A percentile compares a stretch with the other conserved stretches of the same genome.
phyloP scores from a whole-genome alignment of 2,329 filamentous ascomycete genomes.

The Trichoderma sp. region DNA sequence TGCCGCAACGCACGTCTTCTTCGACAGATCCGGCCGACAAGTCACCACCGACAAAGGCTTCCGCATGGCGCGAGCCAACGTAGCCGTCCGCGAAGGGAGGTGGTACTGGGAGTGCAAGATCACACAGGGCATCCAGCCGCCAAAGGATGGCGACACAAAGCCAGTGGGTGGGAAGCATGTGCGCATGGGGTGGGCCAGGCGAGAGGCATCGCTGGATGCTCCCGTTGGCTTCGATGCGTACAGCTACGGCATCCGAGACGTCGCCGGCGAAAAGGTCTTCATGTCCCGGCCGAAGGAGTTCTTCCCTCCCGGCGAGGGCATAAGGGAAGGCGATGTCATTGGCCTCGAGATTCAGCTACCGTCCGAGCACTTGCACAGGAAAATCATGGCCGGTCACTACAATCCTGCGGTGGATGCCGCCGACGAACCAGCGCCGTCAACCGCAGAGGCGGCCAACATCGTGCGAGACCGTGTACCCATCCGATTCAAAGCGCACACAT shows the following conservation, averaged over 20 bases:
- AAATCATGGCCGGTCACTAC: conserved; percentile 83
- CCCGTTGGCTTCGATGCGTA: conserved; percentile 89
- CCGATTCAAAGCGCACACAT: conserved; percentile 88
- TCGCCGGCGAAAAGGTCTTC: conserved; percentile 87
- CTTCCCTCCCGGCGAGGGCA: conserved; percentile 74
- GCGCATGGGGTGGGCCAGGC: conserved; percentile 81
- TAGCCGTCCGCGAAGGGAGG: conserved; percentile 83
- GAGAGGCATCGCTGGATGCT: conserved; percentile 79
- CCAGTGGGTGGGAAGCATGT: conserved; percentile 63
- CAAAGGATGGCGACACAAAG: conserved; percentile 47
- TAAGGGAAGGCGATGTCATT: conserved; percentile 89
- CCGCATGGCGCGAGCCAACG: conserved; percentile 86
- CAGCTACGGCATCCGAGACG: conserved; percentile 90
- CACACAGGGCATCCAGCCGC: conserved; percentile 66
- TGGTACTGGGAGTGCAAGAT: conserved; percentile 96
- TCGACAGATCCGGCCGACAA: conserved; percentile 72
- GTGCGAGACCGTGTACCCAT: conserved; percentile 95
- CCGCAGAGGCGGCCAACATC: conserved; percentile 71
- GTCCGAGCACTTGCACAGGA: conserved; percentile 80
- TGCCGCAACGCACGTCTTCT: conserved; percentile 79
- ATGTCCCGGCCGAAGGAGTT: conserved; percentile 93
- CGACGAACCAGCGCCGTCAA: conserved; percentile 57
- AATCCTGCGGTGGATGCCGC: conserved; percentile 78
- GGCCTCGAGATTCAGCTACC: conserved; percentile 91
- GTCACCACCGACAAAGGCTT: conserved; percentile 92